Evolutionary conservation across 2,329 filamentous ascomycete genomes (phyloP), one percentile per base, ranked within the genome.

Genomic region (Penicillium italicum): DNA sequence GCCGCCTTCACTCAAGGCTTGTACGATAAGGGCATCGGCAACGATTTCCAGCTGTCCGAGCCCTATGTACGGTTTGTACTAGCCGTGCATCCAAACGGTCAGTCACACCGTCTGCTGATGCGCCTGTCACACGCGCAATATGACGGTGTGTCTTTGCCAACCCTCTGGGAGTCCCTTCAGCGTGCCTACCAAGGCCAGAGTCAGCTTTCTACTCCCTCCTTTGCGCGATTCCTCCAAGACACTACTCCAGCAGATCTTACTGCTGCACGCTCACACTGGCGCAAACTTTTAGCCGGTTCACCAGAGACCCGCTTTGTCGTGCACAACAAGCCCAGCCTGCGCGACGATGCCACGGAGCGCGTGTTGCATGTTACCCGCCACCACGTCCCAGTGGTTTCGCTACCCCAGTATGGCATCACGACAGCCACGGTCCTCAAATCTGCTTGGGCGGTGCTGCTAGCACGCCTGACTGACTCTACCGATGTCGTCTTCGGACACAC

Each of bases 401-500:
- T 53, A 37, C 40, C 52, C 16, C 24, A 47, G 22, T 52, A 58
- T 26, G 58, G 62, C 20, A 65, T 71, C 43, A 69, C 68, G 3
- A n/a, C 55, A 28, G 54, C 65, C 37, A 67, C 80, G 0, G 75
- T 85, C 3, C 72, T 85, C 33, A 84, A 83, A 65, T 78, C 81
- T 0, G 82, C 82, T 0, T 86, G 83, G 82, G 79, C 81, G 0
- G 77, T 82, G 56, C 77, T 81, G 0, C 74, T 86, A 7, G 79
- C 80, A 0, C 79, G 76, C 24, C 68, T 84, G 10, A 78, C 80
- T 0, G 77, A 74, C 0, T 72, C 67, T 0, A 69, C 76, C 6
- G 83, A 85, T 40, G 76, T 85, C 7, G 74, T 84, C 4, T 85
- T 85, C 53, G 83, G 82, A 8, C 79, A 84, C 62, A 68, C 80